phyloP scores from a whole-genome alignment of 441 rosid species.

The Cnidoscolus chayamansa region DNA sequence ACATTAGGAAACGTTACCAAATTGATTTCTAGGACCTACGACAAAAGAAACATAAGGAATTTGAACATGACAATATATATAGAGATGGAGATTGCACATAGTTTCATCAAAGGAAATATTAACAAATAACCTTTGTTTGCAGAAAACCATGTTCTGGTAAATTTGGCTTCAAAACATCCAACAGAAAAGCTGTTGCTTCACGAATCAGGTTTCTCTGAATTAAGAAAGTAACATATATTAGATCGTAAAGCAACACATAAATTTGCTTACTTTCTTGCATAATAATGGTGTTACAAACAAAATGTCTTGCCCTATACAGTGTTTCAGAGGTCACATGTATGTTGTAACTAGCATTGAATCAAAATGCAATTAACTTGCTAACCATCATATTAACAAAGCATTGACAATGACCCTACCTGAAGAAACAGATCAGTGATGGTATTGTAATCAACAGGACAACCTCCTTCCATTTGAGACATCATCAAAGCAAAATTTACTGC shows the following conservation, averaged over 20 bases:
- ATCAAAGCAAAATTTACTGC: constrained; percentile 98
- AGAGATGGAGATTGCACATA: neutral
- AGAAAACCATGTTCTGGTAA: constrained; percentile 91
- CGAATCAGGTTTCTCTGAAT: constrained; percentile 92
- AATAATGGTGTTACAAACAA: neutral
- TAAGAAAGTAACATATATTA: neutral
- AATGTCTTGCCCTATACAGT: neutral
- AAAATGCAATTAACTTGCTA: neutral
- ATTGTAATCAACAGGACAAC: constrained; percentile 96
- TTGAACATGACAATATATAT: constrained; percentile 16
- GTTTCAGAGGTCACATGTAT: too few relatives aligned
- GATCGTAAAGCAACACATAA: neutral
- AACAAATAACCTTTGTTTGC: constrained; percentile 75
- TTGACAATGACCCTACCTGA: constrained; percentile 53
- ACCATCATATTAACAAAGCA: neutral
- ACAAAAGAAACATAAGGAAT: constrained; percentile 23
- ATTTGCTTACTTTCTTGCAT: neutral
- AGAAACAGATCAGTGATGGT: constrained; percentile 99
- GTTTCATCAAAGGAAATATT: neutral
- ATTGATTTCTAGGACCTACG: constrained; percentile 93
- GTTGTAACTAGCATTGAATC: too few relatives aligned
- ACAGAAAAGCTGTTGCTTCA: constrained; percentile 97
- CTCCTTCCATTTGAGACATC: constrained; percentile 99
- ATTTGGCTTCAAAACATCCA: constrained; percentile 98
- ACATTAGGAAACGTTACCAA: constrained; percentile 97